Percentiles rank a stretch among this genome's conserved stretches.
Conservation (phyloP, 2,329 filamentous ascomycete species). For the Ilyonectria robusta region DNA sequence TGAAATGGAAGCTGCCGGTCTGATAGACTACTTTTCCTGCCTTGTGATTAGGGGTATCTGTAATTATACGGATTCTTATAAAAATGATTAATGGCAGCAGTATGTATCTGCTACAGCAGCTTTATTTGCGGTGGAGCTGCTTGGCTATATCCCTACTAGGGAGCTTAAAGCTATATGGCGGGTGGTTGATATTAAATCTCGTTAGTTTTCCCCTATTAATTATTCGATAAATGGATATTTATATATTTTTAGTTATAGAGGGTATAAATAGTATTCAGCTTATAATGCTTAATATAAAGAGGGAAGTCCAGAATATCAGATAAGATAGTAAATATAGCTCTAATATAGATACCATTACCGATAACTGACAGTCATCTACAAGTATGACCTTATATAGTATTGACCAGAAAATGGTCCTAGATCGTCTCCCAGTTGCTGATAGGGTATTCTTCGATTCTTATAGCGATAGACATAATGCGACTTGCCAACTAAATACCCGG, state of each 20-base stretch:
- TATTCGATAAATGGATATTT: too few relatives aligned
- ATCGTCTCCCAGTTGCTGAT: constrained; percentile 33
- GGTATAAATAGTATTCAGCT: too few relatives aligned
- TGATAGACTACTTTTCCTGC: constrained; percentile 49
- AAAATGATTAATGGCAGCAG: constrained; percentile 49
- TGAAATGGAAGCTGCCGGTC: constrained; percentile 50
- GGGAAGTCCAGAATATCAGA: not conserved
- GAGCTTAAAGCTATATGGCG: not conserved
- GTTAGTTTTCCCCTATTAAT: not conserved
- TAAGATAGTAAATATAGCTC: too few relatives aligned
- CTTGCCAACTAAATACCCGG: constrained; percentile 49
- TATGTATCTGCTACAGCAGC: constrained; percentile 50
- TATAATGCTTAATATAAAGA: not conserved
- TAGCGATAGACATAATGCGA: constrained; percentile 49
- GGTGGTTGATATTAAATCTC: not conserved
- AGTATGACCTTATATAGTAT: not conserved
- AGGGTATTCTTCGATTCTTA: constrained; percentile 52
- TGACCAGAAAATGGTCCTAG: constrained; percentile 22
- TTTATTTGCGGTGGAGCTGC: constrained; percentile 47
- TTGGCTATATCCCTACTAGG: constrained; percentile 27
- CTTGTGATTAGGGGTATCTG: constrained; percentile 53
- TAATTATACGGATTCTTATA: constrained; percentile 54
- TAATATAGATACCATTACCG: too few relatives aligned
- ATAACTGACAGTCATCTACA: not conserved
- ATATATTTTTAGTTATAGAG: too few relatives aligned